Evolutionary conservation across 352 stramenopile species (phyloP).

Genomic region (Globisporangium recalcitrans): DNA sequence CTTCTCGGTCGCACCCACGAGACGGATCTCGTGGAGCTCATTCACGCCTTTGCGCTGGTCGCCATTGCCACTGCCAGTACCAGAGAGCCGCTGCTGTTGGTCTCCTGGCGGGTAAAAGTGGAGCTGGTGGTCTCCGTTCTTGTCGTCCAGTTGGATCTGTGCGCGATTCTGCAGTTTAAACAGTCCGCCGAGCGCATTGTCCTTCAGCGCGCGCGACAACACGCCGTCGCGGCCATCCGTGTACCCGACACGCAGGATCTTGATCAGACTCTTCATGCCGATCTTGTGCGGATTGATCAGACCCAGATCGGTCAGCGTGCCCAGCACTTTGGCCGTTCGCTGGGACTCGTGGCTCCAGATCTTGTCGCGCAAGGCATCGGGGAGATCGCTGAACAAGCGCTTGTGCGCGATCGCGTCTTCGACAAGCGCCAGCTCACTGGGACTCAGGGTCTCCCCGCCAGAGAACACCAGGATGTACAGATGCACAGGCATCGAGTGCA

Average conservation of each 20-base stretch:
- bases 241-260: slow-evolving; percentile 64
- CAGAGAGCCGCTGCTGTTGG: not conserved
- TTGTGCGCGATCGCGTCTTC: slow-evolving; percentile 50
- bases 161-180: slow-evolving; percentile 50
- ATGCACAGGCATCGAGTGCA: slow-evolving; percentile 72
- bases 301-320: slow-evolving; percentile 59
- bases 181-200: slow-evolving; percentile 64
- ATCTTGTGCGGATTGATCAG: slow-evolving; percentile 77
- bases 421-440: slow-evolving; percentile 45
- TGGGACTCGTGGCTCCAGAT: slow-evolving; percentile 70
- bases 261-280: slow-evolving; percentile 72
- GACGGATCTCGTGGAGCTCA: slow-evolving; percentile 24
- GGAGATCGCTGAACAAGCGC: slow-evolving; percentile 39
- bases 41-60: slow-evolving; percentile 21
- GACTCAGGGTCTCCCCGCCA: slow-evolving; percentile 50
- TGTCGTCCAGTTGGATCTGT: slow-evolving; percentile 51
- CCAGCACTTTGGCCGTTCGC: slow-evolving; percentile 66
- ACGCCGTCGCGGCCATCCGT: slow-evolving; percentile 63
- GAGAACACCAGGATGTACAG: slow-evolving; percentile 81
- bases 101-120: slow-evolving; percentile 11
- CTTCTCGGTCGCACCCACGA: slow-evolving; percentile 63
- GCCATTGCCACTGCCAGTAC: not conserved
- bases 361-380: slow-evolving; percentile 40
- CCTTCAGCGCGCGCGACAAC: slow-evolving; percentile 59
- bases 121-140: slow-evolving; percentile 9